These are phyloP conservation scores for Dispira simplex DNA, from an alignment of 192 early-diverging fungal genomes.

Conservation along the genomic window DNA sequence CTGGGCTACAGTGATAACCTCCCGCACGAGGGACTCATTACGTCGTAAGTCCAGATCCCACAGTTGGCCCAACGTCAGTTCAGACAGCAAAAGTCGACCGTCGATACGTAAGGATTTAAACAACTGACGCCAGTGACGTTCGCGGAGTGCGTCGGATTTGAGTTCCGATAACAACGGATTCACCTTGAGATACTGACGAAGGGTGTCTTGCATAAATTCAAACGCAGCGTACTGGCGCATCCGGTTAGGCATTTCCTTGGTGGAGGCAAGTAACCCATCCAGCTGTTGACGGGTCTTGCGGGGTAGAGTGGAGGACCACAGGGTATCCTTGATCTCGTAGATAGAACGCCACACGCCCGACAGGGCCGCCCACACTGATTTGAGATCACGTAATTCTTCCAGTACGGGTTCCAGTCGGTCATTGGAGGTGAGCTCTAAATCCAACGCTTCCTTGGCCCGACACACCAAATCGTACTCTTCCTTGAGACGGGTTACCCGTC, in stretches of 20 bases:
- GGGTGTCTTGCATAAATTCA: slow-evolving; percentile 78
- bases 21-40: slow-evolving; percentile 72
- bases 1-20: slow-evolving; percentile 83
- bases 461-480: slow-evolving; percentile 78
- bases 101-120: slow-evolving; percentile 72
- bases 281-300: slow-evolving; percentile 82
- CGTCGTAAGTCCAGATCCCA: slow-evolving; percentile 89
- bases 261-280: slow-evolving; percentile 59
- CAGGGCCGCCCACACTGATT: slow-evolving; percentile 81
- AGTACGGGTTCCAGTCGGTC: slow-evolving; percentile 64
- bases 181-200: slow-evolving; percentile 64
- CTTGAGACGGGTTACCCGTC: slow-evolving; percentile 56
- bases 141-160: slow-evolving; percentile 91
- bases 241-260: slow-evolving; percentile 88
- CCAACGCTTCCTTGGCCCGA: slow-evolving; percentile 87
- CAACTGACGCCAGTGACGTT: slow-evolving; percentile 93
- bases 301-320: slow-evolving; percentile 75
- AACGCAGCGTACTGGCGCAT: slow-evolving; percentile 97
- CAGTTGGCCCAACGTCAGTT: slow-evolving; percentile 86
- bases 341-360: slow-evolving; percentile 69
- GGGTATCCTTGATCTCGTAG: slow-evolving; percentile 70
- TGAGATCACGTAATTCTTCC: slow-evolving; percentile 86
- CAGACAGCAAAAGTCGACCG: slow-evolving; percentile 44
- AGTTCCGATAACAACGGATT: slow-evolving; percentile 72
- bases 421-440: slow-evolving; percentile 57